Evolutionary conservation across 2,329 filamentous ascomycete genomes (phyloP).

Genomic region (Nigrospora sphaerica): DNA sequence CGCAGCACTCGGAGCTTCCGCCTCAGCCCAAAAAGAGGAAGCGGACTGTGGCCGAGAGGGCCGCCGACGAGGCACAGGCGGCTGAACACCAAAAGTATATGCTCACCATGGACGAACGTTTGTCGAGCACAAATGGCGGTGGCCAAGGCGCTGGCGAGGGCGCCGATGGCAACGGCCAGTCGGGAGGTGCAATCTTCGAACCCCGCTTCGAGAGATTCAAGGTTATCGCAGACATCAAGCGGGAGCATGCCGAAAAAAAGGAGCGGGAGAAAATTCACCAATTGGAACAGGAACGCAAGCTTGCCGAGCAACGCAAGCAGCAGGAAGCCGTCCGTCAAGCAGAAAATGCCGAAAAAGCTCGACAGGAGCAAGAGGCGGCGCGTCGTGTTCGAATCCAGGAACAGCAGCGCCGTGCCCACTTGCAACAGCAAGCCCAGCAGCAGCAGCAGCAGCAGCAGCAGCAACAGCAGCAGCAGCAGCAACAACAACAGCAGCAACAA

Average conservation of each 20-base stretch:
- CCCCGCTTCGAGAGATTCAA: slow-evolving; percentile 88
- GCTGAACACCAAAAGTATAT: slow-evolving; percentile 88
- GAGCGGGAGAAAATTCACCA: slow-evolving; percentile 68
- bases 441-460: slow-evolving; percentile 36
- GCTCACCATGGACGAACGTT: slow-evolving; percentile 82
- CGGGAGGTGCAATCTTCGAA: slow-evolving; percentile 68
- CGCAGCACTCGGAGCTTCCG: slow-evolving; percentile 67
- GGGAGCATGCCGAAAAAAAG: slow-evolving; percentile 68
- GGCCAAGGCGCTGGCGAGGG: slow-evolving; percentile 51
- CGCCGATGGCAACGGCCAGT: slow-evolving; percentile 66
- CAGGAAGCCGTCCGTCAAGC: slow-evolving; percentile 34
- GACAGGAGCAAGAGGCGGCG: slow-evolving; percentile 1
- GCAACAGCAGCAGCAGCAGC: slow-evolving; percentile 33
- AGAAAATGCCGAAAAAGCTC: slow-evolving; percentile 7
- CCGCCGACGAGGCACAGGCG: slow-evolving; percentile 85
- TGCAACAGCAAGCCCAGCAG: slow-evolving; percentile 34
- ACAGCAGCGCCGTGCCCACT: slow-evolving; percentile 18
- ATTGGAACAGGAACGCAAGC: slow-evolving; percentile 48
- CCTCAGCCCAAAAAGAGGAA: slow-evolving; percentile 86
- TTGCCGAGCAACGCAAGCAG: slow-evolving; percentile 36
- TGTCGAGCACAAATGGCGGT: slow-evolving; percentile 52
- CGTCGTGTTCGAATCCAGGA: neutral
- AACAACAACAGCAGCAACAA: slow-evolving; percentile 26
- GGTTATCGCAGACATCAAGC: slow-evolving; percentile 76
- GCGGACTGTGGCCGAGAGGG: slow-evolving; percentile 88